These are phyloP conservation scores for Moesziomyces aphidis DNA, from an alignment of 1,284 basidiomycete species.

Conservation along the genomic window DNA sequence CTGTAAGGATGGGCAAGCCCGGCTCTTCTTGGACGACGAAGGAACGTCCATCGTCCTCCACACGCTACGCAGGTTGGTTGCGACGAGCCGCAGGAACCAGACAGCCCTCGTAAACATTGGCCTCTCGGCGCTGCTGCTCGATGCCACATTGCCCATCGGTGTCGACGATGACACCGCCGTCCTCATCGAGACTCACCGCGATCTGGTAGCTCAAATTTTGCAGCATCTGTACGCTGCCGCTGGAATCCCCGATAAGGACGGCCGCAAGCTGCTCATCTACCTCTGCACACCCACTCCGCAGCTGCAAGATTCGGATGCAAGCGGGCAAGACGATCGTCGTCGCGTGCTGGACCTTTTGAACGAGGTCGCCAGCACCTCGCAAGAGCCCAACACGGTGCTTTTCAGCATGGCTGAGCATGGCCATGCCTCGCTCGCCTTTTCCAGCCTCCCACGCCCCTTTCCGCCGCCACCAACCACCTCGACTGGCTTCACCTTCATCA, in stretches of 20 bases:
- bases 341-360: constrained; percentile 45
- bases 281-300: constrained; percentile 7
- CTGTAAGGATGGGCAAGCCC: not conserved
- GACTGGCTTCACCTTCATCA: constrained; percentile 53
- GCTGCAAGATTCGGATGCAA: not conserved
- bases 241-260: constrained; percentile 48
- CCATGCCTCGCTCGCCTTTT: constrained; percentile 51
- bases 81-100: constrained; percentile 26
- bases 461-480: constrained; percentile 35
- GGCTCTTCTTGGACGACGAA: not conserved
- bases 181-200: not conserved
- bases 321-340: constrained; percentile 4
- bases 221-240: constrained; percentile 21
- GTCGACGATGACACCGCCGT: not conserved
- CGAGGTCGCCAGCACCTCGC: constrained; percentile 33
- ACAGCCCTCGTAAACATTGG: constrained; percentile 13
- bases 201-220: constrained; percentile 17
- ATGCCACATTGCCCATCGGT: constrained; percentile 8
- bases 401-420: constrained; percentile 46
- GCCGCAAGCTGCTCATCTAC: constrained; percentile 25
- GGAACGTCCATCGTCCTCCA: constrained; percentile 19
- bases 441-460: constrained; percentile 53
- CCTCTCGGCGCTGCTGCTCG: constrained; percentile 21
- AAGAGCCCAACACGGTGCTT: constrained; percentile 42
- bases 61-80: constrained; percentile 12